Conservation (phyloP, 345 rosid species). For the Microthlaspi erraticum region DNA sequence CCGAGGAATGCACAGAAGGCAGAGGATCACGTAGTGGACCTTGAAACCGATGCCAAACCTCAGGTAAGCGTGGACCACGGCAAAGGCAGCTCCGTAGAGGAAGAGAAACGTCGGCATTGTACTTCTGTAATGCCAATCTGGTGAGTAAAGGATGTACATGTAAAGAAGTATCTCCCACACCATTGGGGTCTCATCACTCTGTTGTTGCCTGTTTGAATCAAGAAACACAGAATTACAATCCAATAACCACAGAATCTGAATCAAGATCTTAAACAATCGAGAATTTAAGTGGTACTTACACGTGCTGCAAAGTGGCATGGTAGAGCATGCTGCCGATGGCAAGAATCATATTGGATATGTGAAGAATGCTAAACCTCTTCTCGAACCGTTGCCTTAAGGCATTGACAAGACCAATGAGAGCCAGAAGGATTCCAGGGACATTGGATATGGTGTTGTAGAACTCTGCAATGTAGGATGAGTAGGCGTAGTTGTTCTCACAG, state of each 20-base stretch:
- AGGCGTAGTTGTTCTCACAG: conserved; percentile 79
- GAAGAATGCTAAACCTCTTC: conserved; percentile 92
- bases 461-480: conserved; percentile 89
- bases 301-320: conserved; percentile 77
- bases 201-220: conserved; percentile 72
- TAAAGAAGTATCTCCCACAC: conserved; percentile 98
- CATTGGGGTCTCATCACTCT: conserved; percentile 98
- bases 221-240: not conserved
- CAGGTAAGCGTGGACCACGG: conserved; percentile 64
- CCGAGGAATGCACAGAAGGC: conserved; percentile 90
- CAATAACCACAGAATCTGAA: not conserved
- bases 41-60: conserved; percentile 85
- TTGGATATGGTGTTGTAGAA: conserved; percentile 85
- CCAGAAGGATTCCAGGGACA: conserved; percentile 77
- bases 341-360: conserved; percentile 86
- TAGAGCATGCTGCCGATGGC: conserved; percentile 93
- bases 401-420: conserved; percentile 80
- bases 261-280: not conserved
- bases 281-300: conserved; percentile 53
- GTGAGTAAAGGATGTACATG: conserved; percentile 92
- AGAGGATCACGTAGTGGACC: conserved; percentile 74
- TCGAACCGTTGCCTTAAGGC: conserved; percentile 90
- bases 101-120: conserved; percentile 97
- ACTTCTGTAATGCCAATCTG: conserved; percentile 96
- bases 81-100: conserved; percentile 84